Evolutionary conservation across 2,329 filamentous ascomycete genomes (phyloP), one percentile per base, ranked within the genome.

Genomic region (Colletotrichum eremochloae): DNA sequence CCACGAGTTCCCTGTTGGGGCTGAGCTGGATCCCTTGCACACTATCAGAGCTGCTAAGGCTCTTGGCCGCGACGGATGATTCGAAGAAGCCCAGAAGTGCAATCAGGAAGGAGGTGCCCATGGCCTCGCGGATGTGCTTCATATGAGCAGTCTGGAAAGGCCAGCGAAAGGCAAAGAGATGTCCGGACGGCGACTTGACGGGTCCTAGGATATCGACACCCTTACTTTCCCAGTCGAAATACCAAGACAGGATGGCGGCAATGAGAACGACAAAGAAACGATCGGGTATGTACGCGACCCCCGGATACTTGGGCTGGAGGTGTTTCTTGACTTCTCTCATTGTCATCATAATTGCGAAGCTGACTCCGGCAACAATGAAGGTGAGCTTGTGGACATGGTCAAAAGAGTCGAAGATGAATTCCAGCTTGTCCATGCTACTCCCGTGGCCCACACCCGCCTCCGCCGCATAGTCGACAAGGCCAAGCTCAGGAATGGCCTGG

Each of bases 51-150:
- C 89, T 89, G 8, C 93, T 93, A 3, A 99, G 84, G 74, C 94
- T 96, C 83, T 98, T 98, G 46, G 96, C 96, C 1, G 96, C 96
- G 15, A 99, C 95, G 0, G 95, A 97, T 3, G 94, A 97, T 82
- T 99, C 96, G 77, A 99, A 99, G 82, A 99, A 99, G n/a, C 96
- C 96, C 0, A 99, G 90, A 33, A 99, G 87, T 0, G 95, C 94
- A 75, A 99, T 97, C 66, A 98, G 87, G 78, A 99, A 97, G 0
- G 94, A 93, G 0, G 96, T 98, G 63, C 94, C 92, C 88, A 98
- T 93, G 48, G 94, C 93, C 74, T 94, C 93, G 31, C 93, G 92
- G 66, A 97, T 93, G 79, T 98, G 93, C 33, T 90, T 88, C 86
- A 98, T 91, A 76, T 97, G 90, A 6, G 89, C 86, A 2, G 89